These are phyloP conservation scores for Halophytophthora polymorphica DNA, from an alignment of 352 stramenopile species.

Conservation along the genomic window DNA sequence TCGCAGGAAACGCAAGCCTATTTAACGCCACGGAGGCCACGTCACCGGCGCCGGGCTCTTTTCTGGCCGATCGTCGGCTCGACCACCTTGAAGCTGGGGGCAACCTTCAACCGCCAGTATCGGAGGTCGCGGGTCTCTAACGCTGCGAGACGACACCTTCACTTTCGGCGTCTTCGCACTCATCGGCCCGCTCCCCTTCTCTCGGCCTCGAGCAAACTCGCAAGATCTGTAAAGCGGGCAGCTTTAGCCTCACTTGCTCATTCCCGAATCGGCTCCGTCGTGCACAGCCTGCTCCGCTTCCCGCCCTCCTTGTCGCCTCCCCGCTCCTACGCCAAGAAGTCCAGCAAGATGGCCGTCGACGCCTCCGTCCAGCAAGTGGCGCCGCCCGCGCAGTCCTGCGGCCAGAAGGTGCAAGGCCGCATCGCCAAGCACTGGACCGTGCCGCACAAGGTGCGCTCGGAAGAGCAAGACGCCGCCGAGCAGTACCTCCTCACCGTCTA, in stretches of 20 bases:
- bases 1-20: not conserved
- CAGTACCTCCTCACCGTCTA: slow-evolving; percentile 51
- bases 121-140: too few species aligned
- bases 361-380: slow-evolving; percentile 23
- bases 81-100: not conserved
- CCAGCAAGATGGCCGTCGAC: slow-evolving; percentile 23
- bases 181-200: too few species aligned
- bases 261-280: slow-evolving; percentile 24
- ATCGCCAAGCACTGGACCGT: slow-evolving; percentile 56
- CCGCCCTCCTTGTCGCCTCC: not conserved
- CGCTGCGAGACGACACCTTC: too few species aligned
- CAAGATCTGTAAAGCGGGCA: too few species aligned
- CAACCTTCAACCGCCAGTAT: not conserved
- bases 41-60: not conserved
- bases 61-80: not conserved
- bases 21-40: not conserved
- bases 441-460: slow-evolving; percentile 38
- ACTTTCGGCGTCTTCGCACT: too few species aligned
- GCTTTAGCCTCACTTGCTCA: too few species aligned
- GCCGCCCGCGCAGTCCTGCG: slow-evolving; percentile 24
- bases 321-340: not conserved
- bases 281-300: slow-evolving; percentile 11
- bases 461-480: slow-evolving; percentile 54
- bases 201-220: too few species aligned
- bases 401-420: slow-evolving; percentile 17